A percentile compares a stretch with the other conserved stretches of the same genome.
These are phyloP conservation scores for Westerdykella aurantiaca DNA, from an alignment of 2,329 filamentous ascomycete species.

Conservation along the genomic window DNA sequence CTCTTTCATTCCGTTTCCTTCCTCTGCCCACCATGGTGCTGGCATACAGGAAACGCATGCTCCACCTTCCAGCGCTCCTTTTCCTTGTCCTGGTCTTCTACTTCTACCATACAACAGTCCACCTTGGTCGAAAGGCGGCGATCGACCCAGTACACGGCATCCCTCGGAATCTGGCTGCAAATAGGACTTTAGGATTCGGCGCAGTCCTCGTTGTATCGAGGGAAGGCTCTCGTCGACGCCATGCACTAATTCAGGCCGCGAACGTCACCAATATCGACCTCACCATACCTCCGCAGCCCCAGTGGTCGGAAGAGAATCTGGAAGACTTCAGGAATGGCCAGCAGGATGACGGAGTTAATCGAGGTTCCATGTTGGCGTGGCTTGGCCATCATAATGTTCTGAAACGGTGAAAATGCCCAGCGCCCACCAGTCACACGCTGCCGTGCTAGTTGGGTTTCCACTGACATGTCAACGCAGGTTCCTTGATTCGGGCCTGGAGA, in stretches of 20 bases:
- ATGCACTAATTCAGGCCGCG: constrained; percentile 37
- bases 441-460: neutral
- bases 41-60: constrained; percentile 23
- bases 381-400: constrained; percentile 42
- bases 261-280: constrained; percentile 41
- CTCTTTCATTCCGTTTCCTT: neutral
- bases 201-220: constrained; percentile 40
- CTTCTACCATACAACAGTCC: constrained; percentile 24
- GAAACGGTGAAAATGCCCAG: constrained; percentile 26
- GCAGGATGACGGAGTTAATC: constrained; percentile 23
- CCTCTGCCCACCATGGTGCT: constrained; percentile 4
- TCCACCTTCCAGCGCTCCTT: constrained; percentile 25
- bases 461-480: constrained; percentile 26
- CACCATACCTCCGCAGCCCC: constrained; percentile 39
- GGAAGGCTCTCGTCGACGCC: constrained; percentile 35
- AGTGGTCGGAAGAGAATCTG: constrained; percentile 40
- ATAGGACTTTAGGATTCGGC: constrained; percentile 38
- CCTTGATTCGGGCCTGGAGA: constrained; percentile 38
- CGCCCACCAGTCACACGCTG: neutral
- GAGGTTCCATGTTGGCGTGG: constrained; percentile 42
- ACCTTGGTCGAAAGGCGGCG: constrained; percentile 5
- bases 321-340: constrained; percentile 33
- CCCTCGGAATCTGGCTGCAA: constrained; percentile 25
- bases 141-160: constrained; percentile 8
- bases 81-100: constrained; percentile 20